Evolutionary conservation across 306 rosid genomes (phyloP), one percentile per base, ranked within the genome.

Genomic region (Chamaecrista fasciculata): DNA sequence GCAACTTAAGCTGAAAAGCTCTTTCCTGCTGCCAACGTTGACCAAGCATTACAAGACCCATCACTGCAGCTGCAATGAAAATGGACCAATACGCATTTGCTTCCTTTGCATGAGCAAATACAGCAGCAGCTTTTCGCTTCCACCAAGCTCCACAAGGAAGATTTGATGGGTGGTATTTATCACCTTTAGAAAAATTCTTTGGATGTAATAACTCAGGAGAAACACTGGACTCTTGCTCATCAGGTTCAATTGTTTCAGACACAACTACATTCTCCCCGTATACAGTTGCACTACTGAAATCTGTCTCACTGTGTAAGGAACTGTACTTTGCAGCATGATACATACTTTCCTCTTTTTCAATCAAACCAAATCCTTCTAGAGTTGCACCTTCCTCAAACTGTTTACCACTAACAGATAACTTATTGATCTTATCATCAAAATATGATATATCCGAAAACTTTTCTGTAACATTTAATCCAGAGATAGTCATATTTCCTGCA

Each of bases 81-180:
- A 95, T 75, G 25, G 99, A 95, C 99, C 99, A 95, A 61, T 80
- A 80, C 58, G 96, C 72, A 75, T 86, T 91, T 57, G 99, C 83
- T 26, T 95, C 95, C 81, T 89, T 95, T 7, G 97, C 99, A 55
- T 89, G 92, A 76, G 92, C 76, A 82, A 91, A 95, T 44, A 91
- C 68, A 62, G 96, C 84, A 61, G 88, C 82, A 80, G 97, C 97
- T 75, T 91, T 83, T 75, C 95, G 80, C 80, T 84, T 95, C 99
- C 99, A 95, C 99, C 99, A 95, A 63, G 93, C 97, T 80, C 92
- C 96, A 73, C 97, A 85, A 15, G 97, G 96, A 79, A 91, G 80
- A 71, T 47, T 81, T 47, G 83, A 71, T 48, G 76, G 49, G 21
- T 48, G 71, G 62, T 52, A 73, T 61, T 81, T 74, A n/a, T 75